A percentile compares a stretch with the other conserved stretches of the same genome.
Evolutionary conservation across 2,329 filamentous ascomycete species (phyloP).

Genomic region (Leptodontidium sp.): DNA sequence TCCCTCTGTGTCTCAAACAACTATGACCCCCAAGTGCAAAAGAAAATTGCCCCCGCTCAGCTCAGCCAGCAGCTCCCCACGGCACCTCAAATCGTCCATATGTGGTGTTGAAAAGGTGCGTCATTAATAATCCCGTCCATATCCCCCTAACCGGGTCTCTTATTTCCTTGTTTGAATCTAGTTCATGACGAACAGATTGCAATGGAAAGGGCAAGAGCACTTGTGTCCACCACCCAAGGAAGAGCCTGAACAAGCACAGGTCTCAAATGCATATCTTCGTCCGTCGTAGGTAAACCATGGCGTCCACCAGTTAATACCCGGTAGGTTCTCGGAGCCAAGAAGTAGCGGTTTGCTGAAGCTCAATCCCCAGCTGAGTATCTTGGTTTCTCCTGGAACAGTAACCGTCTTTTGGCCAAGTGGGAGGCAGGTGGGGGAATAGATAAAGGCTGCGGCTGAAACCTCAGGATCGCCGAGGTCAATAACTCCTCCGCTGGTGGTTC

Average conservation of each 20-base stretch:
- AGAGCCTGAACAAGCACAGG: constrained; percentile 8
- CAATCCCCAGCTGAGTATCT: constrained; percentile 16
- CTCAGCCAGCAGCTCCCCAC: neutral
- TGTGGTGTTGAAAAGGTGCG: neutral
- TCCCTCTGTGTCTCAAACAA: neutral
- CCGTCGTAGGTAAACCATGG: constrained; percentile 18
- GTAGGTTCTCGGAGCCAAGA: constrained; percentile 9
- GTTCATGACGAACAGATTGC: constrained; percentile 6
- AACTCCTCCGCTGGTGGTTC: constrained; percentile 12
- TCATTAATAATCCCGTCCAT: neutral
- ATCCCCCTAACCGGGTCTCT: neutral
- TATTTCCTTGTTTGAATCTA: neutral
- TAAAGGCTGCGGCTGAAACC: neutral
- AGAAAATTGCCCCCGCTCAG: neutral
- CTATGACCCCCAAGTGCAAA: neutral
- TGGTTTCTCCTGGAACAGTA: constrained; percentile 1
- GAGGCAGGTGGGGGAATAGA: constrained; percentile 16
- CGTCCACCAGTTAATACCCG: neutral
- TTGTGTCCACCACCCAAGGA: neutral
- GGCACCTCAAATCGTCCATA: neutral
- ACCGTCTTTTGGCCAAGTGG: constrained; percentile 12
- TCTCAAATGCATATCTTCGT: constrained; percentile 9
- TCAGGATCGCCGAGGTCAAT: neutral
- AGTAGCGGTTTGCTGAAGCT: constrained; percentile 8
- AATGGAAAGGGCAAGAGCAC: constrained; percentile 17